Evolutionary conservation across 2,329 filamentous ascomycete species (phyloP).

Genomic region (Hypoxylon sp.): DNA sequence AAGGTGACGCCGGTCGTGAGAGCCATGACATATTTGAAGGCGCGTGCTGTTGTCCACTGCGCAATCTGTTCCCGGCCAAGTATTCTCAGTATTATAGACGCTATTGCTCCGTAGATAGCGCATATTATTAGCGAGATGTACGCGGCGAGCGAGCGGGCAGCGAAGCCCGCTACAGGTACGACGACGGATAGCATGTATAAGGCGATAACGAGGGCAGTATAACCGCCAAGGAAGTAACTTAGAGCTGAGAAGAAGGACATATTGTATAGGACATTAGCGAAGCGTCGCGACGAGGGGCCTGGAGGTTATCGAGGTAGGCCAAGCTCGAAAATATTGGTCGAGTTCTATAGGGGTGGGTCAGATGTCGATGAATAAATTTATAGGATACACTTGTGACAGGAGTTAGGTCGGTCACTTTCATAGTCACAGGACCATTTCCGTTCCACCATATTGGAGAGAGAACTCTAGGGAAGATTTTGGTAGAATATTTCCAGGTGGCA

Average conservation of each 20-base stretch:
- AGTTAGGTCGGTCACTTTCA: conserved; percentile 28
- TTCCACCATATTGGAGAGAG: conserved; percentile 38
- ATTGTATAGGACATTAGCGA: conserved; percentile 41
- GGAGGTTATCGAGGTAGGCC: conserved; percentile 12
- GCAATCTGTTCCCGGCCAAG: conserved; percentile 81
- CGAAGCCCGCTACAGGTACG: conserved; percentile 74
- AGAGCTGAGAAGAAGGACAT: conserved; percentile 53
- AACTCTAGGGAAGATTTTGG: conserved; percentile 18
- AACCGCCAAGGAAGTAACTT: conserved; percentile 66
- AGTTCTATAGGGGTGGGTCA: conserved; percentile 4
- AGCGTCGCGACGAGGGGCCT: conserved; percentile 16
- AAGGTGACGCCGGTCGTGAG: conserved; percentile 84
- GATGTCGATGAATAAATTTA: conserved; percentile 24
- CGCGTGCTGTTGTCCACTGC: conserved; percentile 86
- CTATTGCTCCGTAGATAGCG: conserved; percentile 81
- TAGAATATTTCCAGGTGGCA: conserved; percentile 34
- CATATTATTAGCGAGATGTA: conserved; percentile 73
- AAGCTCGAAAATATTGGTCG: conserved; percentile 9
- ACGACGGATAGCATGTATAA: conserved; percentile 75
- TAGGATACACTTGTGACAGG: conserved; percentile 26
- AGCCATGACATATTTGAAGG: conserved; percentile 86
- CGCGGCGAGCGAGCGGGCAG: conserved; percentile 76
- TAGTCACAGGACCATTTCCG: conserved; percentile 38
- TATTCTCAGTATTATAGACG: conserved; percentile 79
- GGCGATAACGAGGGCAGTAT: conserved; percentile 65